A percentile compares a stretch with the other conserved stretches of the same genome.
Evolutionary conservation across 176 grass and related monocot genomes (phyloP).

Genomic region (Carex parvula): DNA sequence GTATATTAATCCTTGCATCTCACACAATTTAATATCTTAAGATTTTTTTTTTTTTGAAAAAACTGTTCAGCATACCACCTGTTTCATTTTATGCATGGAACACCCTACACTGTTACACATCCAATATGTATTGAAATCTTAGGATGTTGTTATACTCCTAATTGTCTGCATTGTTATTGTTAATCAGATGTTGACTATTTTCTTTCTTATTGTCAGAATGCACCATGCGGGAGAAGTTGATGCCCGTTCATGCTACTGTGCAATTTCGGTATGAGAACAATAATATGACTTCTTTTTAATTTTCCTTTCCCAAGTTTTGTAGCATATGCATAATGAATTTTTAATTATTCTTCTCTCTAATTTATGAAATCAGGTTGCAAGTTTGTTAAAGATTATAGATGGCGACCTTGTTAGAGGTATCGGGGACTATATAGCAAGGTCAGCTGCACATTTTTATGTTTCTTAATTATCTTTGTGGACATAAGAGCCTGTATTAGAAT

Average conservation of each 20-base stretch:
- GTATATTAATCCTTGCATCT: neutral
- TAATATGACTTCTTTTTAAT: neutral
- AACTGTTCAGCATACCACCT: no score
- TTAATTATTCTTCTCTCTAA: constrained; percentile 29
- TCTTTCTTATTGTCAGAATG: constrained; percentile 54
- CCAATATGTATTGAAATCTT: neutral
- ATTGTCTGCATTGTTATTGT: constrained; percentile 1
- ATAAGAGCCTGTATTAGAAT: neutral
- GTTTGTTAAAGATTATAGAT: constrained; percentile 88
- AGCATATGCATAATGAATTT: neutral
- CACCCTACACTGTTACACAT: no score
- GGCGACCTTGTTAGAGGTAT: constrained; percentile 56
- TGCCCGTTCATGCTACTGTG: constrained; percentile 86
- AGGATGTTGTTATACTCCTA: neutral
- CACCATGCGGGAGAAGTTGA: constrained; percentile 88
- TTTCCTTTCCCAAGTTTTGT: constrained; percentile 6
- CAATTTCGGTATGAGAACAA: constrained; percentile 58
- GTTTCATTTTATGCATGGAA: no score
- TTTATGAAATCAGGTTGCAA: constrained; percentile 63
- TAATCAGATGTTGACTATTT: neutral
- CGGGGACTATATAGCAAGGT: constrained; percentile 80
- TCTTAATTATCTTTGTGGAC: neutral
- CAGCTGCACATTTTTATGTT: constrained; percentile 20
- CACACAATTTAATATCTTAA: neutral
- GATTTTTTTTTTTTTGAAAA: no score